Base-by-base conservation (phyloP, 2,329 filamentous ascomycete genomes). In the Neoscytalidium dimidiatum region DNA sequence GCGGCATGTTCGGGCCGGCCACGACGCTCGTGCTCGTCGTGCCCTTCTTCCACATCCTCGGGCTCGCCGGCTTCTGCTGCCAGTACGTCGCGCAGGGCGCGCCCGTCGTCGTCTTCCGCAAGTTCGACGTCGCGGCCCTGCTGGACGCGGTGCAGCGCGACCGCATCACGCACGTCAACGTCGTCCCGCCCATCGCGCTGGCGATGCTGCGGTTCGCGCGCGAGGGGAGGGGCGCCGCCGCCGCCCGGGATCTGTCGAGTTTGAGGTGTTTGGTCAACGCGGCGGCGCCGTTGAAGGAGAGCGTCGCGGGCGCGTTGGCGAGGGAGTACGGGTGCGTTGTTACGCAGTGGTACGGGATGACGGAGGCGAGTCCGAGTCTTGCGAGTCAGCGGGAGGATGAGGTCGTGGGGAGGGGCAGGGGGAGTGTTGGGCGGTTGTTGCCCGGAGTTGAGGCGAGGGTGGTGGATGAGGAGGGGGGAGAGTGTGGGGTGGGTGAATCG, bases 311-410 rank as follows among this genome's bases (percentile, higher is more conserved):
- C 28, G 46, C 60, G 23, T 56, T 70, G 4, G 52, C 43, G 33
- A 61, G 41, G 28, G 60, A 21, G 9, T 48, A 65, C 2, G 51
- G 44, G 11, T 67, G 67, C 19, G 62, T 52, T 1, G 49, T 70
- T 3, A 68, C 67, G 1, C 67, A 67, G 62, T 67, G 68, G 64
- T 70, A 70, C 29, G 66, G 68, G 4, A 64, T 68, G 60, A 66
- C 67, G 28, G 64, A 69, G 33, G 65, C 66, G 11, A 66, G 65
- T 35, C 62, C 67, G 5, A 67, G 51, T 48, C 21, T 46, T n/a
- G 43, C 43, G 21, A n/a, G 13, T 3, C 43, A 46, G 43, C 19
- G 19, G 3, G 43, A 46, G 43, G 43, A 46, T 4, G 43, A 46
- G 43, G 43, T 46, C 19, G 43, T 4, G 6, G 43, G 19, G 19